phyloP scores from a whole-genome alignment of 106 monocot species.

The Ottelia alismoides region DNA sequence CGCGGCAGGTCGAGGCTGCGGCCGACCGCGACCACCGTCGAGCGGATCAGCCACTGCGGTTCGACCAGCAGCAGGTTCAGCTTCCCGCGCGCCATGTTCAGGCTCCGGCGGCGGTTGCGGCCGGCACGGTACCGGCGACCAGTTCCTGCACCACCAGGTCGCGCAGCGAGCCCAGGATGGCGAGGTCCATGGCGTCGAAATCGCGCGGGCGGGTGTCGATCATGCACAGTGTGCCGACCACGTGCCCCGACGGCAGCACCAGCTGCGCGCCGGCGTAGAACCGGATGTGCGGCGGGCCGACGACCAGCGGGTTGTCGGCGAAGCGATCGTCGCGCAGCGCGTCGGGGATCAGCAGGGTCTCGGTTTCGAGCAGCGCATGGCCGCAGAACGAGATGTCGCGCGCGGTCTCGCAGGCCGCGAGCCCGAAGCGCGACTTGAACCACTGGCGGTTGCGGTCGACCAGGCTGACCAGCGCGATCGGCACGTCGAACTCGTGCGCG shows the following conservation, averaged over 20 bases:
- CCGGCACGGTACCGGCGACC: neutral
- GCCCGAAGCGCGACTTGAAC: neutral
- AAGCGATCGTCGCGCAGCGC: neutral
- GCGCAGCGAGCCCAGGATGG: neutral
- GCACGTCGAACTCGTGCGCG: neutral
- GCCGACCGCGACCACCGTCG: neutral
- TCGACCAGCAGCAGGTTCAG: neutral
- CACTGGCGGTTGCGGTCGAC: neutral
- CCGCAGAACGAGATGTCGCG: neutral
- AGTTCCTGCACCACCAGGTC: neutral
- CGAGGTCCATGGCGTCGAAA: neutral
- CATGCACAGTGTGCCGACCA: neutral
- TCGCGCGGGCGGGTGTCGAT: neutral
- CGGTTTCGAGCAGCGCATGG: neutral
- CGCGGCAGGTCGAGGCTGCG: neutral
- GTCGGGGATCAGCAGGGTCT: neutral
- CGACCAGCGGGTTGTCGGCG: neutral
- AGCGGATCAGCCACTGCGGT: neutral
- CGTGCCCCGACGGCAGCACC: too few relatives aligned
- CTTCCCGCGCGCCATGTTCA: neutral
- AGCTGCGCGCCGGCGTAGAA: neutral
- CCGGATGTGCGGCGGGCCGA: neutral
- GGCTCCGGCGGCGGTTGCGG: neutral
- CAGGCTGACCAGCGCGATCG: neutral
- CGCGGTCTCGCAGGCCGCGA: neutral